phyloP scores from a whole-genome alignment of 129 eudicot species.

The Cynara cardunculus region DNA sequence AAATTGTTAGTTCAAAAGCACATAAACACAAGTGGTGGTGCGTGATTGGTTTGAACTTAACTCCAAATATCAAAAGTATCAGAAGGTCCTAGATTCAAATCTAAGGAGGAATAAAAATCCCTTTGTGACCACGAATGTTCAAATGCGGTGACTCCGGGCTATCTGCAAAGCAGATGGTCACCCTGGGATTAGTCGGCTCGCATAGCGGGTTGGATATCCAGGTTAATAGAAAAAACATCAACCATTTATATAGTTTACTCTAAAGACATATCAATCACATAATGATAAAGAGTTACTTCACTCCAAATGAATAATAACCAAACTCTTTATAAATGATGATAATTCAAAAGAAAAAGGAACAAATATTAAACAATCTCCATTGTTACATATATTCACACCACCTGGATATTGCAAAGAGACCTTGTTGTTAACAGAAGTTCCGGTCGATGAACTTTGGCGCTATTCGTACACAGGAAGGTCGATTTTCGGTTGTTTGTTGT shows the following conservation, averaged over 20 bases:
- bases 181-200: too few species aligned
- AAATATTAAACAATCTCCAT: slow-evolving; percentile 10
- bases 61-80: too few species aligned
- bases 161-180: too few species aligned
- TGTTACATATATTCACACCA: slow-evolving; percentile 14
- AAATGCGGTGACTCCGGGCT: too few species aligned
- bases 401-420: slow-evolving; percentile 13
- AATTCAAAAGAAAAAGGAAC: not conserved
- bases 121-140: too few species aligned
- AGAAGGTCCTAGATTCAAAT: too few species aligned
- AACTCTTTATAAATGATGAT: not conserved
- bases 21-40: too few species aligned
- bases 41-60: too few species aligned
- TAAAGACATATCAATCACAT: not conserved
- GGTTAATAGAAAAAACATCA: too few species aligned
- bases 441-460: slow-evolving; percentile 1
- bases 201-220: too few species aligned
- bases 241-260: not conserved
- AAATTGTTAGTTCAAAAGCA: not conserved
- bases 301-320: not conserved
- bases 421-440: not conserved
- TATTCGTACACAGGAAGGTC: slow-evolving; percentile 76
- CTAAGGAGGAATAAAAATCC: too few species aligned
- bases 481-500: slow-evolving; percentile 41
- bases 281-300: not conserved